Conservation (phyloP, 208 protist genomes). For the Porcisia deanei region DNA sequence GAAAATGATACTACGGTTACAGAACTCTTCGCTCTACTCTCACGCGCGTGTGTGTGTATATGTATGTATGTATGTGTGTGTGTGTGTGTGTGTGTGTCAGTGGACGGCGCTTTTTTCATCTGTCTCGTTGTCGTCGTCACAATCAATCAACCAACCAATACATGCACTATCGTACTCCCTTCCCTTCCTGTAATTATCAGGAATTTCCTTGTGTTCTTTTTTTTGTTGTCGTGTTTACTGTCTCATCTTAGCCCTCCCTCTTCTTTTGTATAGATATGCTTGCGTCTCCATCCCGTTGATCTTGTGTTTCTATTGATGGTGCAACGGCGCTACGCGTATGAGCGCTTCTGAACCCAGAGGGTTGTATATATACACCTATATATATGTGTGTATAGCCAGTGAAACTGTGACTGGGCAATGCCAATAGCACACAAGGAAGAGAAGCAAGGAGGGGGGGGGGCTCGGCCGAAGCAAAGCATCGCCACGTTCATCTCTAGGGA, state of each 20-base stretch:
- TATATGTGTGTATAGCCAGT: neutral
- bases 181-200: neutral
- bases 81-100: neutral
- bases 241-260: constrained; percentile 2
- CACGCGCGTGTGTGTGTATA: neutral
- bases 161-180: constrained; percentile 10
- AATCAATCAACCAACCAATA: constrained; percentile 6
- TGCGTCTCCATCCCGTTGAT: neutral
- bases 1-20: neutral
- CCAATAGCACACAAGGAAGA: neutral
- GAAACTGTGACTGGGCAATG: neutral
- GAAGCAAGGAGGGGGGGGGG: neutral
- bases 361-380: neutral
- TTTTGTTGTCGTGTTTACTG: neutral
- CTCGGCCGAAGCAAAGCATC: neutral
- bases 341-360: neutral
- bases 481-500: neutral
- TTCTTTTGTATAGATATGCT: neutral
- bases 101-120: constrained; percentile 2
- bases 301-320: neutral
- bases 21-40: neutral
- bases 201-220: constrained; percentile 4
- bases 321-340: neutral
- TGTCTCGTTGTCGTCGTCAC: constrained; percentile 4
- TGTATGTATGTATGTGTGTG: neutral